A percentile compares a stretch with the other conserved stretches of the same genome.
Conservation (phyloP, 306 rosid species). For the Abrus precatorius region DNA sequence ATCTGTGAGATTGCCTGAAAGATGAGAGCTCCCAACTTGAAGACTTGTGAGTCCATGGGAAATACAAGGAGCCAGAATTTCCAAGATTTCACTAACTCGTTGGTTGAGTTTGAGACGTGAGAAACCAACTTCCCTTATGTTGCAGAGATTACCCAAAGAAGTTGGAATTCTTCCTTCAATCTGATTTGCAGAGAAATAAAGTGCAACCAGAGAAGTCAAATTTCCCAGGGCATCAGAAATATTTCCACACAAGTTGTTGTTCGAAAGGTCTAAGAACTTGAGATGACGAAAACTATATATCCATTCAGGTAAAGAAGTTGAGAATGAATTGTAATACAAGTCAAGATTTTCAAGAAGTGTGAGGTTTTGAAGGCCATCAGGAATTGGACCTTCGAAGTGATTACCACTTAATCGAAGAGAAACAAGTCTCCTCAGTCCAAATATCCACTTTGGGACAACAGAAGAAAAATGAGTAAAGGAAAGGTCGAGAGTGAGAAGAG, state of each 20-base stretch:
- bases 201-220: constrained; percentile 4
- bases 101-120: constrained; percentile 7
- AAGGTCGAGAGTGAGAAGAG: constrained; percentile 6
- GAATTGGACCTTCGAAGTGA: background rate
- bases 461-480: background rate
- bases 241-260: background rate
- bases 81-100: background rate
- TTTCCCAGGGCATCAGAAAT: constrained; percentile 9
- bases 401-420: background rate
- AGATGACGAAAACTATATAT: background rate
- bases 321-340: background rate
- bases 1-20: constrained; percentile 33
- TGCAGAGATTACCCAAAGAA: constrained; percentile 31
- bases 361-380: constrained; percentile 24
- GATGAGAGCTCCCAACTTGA: accelerated
- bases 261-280: background rate
- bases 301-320: constrained; percentile 34
- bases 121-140: background rate
- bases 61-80: constrained; percentile 24
- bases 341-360: constrained; percentile 50
- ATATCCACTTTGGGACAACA: constrained; percentile 11
- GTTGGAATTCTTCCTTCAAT: background rate
- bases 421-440: background rate
- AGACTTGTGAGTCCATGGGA: background rate
- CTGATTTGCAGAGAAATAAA: background rate